These are phyloP conservation scores for Metschnikowia proteae DNA, from an alignment of 805 yeast species.

Conservation along the genomic window DNA sequence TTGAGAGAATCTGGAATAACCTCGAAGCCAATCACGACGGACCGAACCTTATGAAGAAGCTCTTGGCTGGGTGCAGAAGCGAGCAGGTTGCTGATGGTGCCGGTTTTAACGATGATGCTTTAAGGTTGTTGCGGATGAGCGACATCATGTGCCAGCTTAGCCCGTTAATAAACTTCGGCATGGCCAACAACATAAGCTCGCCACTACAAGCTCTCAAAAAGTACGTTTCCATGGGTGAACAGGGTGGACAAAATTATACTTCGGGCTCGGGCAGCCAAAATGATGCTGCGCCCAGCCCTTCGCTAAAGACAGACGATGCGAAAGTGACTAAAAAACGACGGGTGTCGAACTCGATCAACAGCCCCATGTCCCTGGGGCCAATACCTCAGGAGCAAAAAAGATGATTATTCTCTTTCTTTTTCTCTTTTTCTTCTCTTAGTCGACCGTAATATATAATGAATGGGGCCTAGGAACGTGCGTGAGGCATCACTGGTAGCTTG, in stretches of 20 bases:
- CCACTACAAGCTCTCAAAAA: slow-evolving; percentile 55
- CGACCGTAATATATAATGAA: background rate
- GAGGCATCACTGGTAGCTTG: too few species aligned
- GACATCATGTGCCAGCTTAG: slow-evolving; percentile 73
- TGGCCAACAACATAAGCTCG: slow-evolving; percentile 43
- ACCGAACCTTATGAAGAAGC: slow-evolving; percentile 3
- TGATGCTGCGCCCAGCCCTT: slow-evolving; percentile 7
- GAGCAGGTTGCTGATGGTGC: slow-evolving; percentile 47
- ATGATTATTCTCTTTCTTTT: background rate
- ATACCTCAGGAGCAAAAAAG: slow-evolving; percentile 5
- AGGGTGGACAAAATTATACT: background rate
- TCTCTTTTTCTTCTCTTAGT: background rate
- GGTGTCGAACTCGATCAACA: slow-evolving; percentile 10
- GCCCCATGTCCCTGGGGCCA: slow-evolving; percentile 11
- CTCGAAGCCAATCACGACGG: slow-evolving; percentile 10
- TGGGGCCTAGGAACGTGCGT: too few species aligned
- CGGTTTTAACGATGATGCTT: slow-evolving; percentile 63
- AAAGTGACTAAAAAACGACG: slow-evolving; percentile 11
- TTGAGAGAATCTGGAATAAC: slow-evolving; percentile 26
- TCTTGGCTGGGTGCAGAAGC: slow-evolving; percentile 25
- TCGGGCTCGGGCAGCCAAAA: background rate
- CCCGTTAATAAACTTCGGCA: slow-evolving; percentile 59
- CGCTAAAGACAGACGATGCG: slow-evolving; percentile 11
- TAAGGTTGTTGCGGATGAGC: slow-evolving; percentile 69
- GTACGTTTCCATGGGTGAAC: slow-evolving; percentile 26